Evolutionary conservation across 2,329 filamentous ascomycete genomes (phyloP), one percentile per base, ranked within the genome.

Genomic region (Xenoacremonium recifei): DNA sequence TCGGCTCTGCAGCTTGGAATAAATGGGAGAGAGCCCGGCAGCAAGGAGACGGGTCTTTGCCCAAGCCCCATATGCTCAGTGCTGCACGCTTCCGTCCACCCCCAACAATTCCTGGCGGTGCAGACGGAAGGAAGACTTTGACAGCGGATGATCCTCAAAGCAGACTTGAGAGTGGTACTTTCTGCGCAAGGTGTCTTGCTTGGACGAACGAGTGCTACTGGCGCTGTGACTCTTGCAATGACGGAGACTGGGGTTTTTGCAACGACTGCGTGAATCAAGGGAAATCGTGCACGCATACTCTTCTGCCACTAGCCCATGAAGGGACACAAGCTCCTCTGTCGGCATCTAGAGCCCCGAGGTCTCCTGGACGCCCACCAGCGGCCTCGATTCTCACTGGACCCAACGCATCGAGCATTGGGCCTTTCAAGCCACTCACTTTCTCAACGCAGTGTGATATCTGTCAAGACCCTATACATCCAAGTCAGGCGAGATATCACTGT

Each of bases 241-340:
- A 93, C 48, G 92, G 89, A 5, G 91, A 95, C 59, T 97, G 91
- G 91, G 92, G 92, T 0, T 96, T 89, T 61, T 97, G 92, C 67
- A 89, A 91, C 55, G 70, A 76, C 46, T 97, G 92, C 52, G 89
- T 96, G 21, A 91, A 92, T 45, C 82, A 85, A 62, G 90, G 89
- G 13, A 76, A 77, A 45, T 86, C 83, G 45, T 97, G 92, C 65
- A 87, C 84, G 0, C 92, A 97, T 59, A 76, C 86, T 6, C 73
- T 97, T 1, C 71, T 95, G 1, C 89, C 91, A 0, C 71, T 95
- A 33, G 79, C 83, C 1, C 85, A 89, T 51, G 73, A 79, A 33
- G 63, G 69, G 20, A 56, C 62, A 2, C 55, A 63, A 7, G 52
- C 60, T 49, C 51, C 58, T 49, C 45, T 49, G 3, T 39, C 61